These are phyloP conservation scores for Grigorovia transvaalensis DNA, from an alignment of 805 yeast species.

Conservation along the genomic window DNA sequence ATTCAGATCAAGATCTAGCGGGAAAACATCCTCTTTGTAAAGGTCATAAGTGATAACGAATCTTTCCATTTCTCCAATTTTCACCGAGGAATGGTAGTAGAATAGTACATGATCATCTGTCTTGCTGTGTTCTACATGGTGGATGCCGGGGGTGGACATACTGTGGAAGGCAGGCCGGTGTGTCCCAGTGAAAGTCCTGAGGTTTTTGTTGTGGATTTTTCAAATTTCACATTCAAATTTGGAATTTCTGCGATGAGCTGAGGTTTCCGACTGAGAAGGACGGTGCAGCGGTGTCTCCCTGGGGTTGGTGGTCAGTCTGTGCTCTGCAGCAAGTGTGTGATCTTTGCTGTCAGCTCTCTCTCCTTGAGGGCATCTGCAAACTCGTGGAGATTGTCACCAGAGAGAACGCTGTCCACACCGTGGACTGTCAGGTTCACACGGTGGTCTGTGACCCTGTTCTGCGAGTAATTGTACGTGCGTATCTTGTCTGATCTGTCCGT, in stretches of 20 bases:
- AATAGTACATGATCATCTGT: conserved; percentile 4
- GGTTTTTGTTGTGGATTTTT: no score
- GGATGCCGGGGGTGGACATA: neutral
- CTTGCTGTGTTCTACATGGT: neutral
- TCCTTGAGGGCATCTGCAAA: conserved; percentile 43
- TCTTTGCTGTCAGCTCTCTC: conserved; percentile 36
- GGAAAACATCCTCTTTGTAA: conserved; percentile 22
- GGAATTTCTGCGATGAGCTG: neutral
- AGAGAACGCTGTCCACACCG: conserved; percentile 58
- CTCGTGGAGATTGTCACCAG: conserved; percentile 48
- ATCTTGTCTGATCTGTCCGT: conserved; percentile 90
- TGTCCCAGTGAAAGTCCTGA: no score
- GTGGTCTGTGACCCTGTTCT: conserved; percentile 89
- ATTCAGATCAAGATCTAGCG: conserved; percentile 18
- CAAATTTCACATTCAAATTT: neutral
- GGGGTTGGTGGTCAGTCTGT: neutral
- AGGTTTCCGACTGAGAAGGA: no score
- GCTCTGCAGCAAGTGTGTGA: conserved; percentile 30
- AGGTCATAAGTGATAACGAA: conserved; percentile 43
- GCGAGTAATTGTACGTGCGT: conserved; percentile 87
- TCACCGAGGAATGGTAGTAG: conserved; percentile 24
- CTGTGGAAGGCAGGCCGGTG: neutral
- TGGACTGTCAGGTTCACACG: conserved; percentile 74
- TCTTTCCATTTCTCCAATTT: conserved; percentile 53
- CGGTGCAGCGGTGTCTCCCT: neutral